A percentile compares a stretch with the other conserved stretches of the same genome.
Evolutionary conservation across 805 yeast genomes (phyloP).

Genomic region (Sugiyamaella floridensis): DNA sequence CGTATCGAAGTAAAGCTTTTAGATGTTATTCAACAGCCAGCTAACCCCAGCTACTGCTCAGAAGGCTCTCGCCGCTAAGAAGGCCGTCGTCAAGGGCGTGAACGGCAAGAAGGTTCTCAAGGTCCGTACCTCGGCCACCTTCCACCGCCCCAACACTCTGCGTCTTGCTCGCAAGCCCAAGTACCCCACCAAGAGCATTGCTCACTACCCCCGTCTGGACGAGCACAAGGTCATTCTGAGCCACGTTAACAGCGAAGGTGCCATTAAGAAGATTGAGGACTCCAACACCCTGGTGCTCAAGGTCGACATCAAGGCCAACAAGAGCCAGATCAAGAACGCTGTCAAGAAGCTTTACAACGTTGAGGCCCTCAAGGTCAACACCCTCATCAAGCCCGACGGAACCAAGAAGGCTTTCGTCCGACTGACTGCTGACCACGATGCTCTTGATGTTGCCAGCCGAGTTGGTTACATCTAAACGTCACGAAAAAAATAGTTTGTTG

Average conservation of each 20-base stretch:
- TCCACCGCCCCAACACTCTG: slow-evolving; percentile 97
- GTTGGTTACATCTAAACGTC: slow-evolving; percentile 87
- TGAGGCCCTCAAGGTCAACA: slow-evolving; percentile 89
- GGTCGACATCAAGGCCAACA: slow-evolving; percentile 96
- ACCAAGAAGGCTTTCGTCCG: slow-evolving; percentile 99
- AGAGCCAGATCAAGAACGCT: slow-evolving; percentile 96
- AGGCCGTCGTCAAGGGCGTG: slow-evolving; percentile 97
- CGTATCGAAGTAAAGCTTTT: no score
- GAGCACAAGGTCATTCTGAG: slow-evolving; percentile 88
- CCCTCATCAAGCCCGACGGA: slow-evolving; percentile 98
- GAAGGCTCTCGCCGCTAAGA: slow-evolving; percentile 97
- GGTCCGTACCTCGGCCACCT: slow-evolving; percentile 91
- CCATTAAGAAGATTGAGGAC: slow-evolving; percentile 99
- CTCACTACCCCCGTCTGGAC: slow-evolving; percentile 96
- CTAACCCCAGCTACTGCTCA: slow-evolving; percentile 31
- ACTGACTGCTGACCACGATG: slow-evolving; percentile 98
- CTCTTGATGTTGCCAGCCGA: slow-evolving; percentile 99
- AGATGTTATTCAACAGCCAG: no score
- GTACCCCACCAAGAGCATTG: slow-evolving; percentile 92
- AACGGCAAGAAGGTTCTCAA: slow-evolving; percentile 83
- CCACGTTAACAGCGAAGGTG: slow-evolving; percentile 97
- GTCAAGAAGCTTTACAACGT: slow-evolving; percentile 97
- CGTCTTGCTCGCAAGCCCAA: slow-evolving; percentile 90
- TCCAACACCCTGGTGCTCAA: slow-evolving; percentile 99
- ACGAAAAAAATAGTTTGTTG: background rate